Percentiles rank a stretch among this genome's conserved stretches.
Evolutionary conservation across 2,329 filamentous ascomycete genomes (phyloP).

Genomic region (Aureobasidium sp.): DNA sequence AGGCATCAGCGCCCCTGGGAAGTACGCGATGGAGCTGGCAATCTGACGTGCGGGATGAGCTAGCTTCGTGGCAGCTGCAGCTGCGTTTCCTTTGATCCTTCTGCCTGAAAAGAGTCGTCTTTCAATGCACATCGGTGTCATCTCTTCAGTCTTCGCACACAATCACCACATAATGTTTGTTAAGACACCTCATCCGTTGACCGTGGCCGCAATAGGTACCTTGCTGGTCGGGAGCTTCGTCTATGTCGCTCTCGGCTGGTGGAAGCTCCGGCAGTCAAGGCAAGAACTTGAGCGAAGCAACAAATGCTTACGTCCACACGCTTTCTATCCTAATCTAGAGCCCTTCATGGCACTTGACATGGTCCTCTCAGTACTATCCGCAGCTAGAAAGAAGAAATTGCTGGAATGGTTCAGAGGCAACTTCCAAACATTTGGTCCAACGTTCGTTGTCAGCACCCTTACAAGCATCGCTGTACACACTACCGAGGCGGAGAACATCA

Average conservation of each 20-base stretch:
- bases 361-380: not conserved
- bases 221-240: not conserved
- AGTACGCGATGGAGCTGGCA: not conserved
- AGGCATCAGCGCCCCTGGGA: not conserved
- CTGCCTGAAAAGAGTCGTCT: not conserved
- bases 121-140: not conserved
- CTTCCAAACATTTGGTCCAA: slow-evolving; percentile 21
- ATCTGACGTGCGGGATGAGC: not conserved
- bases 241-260: not conserved
- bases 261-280: not conserved
- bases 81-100: not conserved
- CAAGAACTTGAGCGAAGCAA: not conserved
- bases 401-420: slow-evolving; percentile 11
- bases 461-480: slow-evolving; percentile 34
- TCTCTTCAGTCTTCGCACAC: not conserved
- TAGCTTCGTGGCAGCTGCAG: not conserved
- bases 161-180: not conserved
- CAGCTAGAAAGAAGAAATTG: slow-evolving; percentile 2
- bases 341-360: slow-evolving; percentile 13
- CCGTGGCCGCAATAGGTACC: not conserved
- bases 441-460: slow-evolving; percentile 35
- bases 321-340: not conserved
- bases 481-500: slow-evolving; percentile 43
- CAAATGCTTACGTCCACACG: not conserved
- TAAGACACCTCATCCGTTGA: not conserved